A percentile compares a stretch with the other conserved stretches of the same genome.
phyloP scores from a whole-genome alignment of 208 protist species.

The Acanthamoeba rhysodes region DNA sequence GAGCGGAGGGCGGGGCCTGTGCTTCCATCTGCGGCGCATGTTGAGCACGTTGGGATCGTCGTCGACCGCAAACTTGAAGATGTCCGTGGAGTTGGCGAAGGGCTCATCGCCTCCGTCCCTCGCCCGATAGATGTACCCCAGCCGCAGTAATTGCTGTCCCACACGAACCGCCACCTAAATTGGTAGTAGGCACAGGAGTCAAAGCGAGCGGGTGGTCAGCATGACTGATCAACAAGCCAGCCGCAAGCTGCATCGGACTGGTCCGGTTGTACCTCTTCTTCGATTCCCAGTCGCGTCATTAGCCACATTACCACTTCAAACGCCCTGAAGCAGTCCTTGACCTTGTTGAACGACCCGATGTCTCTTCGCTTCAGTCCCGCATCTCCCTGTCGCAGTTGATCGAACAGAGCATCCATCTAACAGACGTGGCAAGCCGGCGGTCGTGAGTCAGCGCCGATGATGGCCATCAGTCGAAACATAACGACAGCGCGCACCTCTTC shows the following conservation, averaged over 20 bases:
- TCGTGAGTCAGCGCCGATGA: neutral
- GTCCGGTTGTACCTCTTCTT: neutral
- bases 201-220: neutral
- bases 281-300: slow-evolving; percentile 64
- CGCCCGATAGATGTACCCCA: slow-evolving; percentile 41
- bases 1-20: neutral
- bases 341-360: slow-evolving; percentile 65
- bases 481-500: neutral
- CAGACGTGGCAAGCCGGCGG: neutral
- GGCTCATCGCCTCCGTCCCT: slow-evolving; percentile 42
- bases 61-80: slow-evolving; percentile 52
- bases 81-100: slow-evolving; percentile 59
- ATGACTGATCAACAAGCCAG: neutral
- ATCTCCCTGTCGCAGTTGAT: slow-evolving; percentile 8
- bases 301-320: slow-evolving; percentile 74
- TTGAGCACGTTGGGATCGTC: slow-evolving; percentile 60
- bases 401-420: slow-evolving; percentile 60
- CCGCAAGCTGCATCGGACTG: no score
- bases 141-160: neutral
- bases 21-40: slow-evolving; percentile 27
- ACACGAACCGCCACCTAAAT: slow-evolving; percentile 23
- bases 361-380: slow-evolving; percentile 37
- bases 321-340: slow-evolving; percentile 64
- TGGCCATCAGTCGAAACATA: no score
- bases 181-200: neutral